Evolutionary conservation across 805 yeast genomes (phyloP), one percentile per base, ranked within the genome.

Genomic region (Teunomyces aglyptinius): DNA sequence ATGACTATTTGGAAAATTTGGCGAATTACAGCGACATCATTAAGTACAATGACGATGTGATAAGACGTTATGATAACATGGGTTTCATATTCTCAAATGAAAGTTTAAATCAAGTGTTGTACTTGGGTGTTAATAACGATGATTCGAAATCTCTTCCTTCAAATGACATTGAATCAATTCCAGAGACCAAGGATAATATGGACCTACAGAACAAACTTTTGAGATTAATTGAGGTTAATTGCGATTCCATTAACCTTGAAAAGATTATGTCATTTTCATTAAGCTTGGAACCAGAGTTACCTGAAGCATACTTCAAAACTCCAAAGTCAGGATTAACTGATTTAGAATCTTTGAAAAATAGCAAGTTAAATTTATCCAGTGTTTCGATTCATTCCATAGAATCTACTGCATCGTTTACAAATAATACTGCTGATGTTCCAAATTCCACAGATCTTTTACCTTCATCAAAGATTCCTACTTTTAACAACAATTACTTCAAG

Each of bases 211-310:
- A 61, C 33, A 68, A 71, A 48, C 63, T 83, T 12, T 64, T 75
- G 43, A 67, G 71, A 35, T 62, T 83, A 15, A 60, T 85, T 40
- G 73, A 76, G 15, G 41, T 63, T 15, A 70, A 71, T 43, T 58
- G 67, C 40, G 69, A 71, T 15, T 76, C 81, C 0, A 65, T 81
- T 28, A 73, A 76, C 34, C 72, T 80, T 36, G 77, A 76, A 3
- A 67, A 71, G 8, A 68, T 86, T 3, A 83, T 87, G 91, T 72
- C 73, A 38, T 61, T 78, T 49, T 89, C 96, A 11, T 66, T 86
- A 44, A 56, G 60, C 0, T 67, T 76, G 34, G 96, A 92, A 56
- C 86, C 91, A 0, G 80, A 85, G 2, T 60, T 70, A 31, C 68
- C 67, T 0, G 77, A 73, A 47, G 59, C 60, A 4, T 72, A 71